A percentile compares a stretch with the other conserved stretches of the same genome.
Evolutionary conservation across 1,139 yeast genomes (phyloP).

Genomic region (Taphrina flavorubra): DNA sequence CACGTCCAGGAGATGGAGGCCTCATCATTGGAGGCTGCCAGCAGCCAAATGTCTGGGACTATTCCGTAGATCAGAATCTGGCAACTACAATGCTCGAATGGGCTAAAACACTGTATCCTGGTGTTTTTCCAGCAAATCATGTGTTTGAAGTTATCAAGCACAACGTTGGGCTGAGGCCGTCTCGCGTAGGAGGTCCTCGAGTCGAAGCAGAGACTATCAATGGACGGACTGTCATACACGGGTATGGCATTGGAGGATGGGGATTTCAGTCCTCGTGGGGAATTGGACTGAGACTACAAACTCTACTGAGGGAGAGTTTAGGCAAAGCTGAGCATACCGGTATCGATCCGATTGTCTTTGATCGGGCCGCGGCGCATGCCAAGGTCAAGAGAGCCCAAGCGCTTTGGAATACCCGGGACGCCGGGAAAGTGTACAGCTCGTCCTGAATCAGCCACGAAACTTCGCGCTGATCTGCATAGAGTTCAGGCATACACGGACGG

Average conservation of each 20-base stretch:
- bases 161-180: constrained; percentile 76
- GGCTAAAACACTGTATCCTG: constrained; percentile 60
- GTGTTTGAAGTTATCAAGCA: constrained; percentile 56
- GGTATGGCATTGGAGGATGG: constrained; percentile 78
- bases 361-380: constrained; percentile 40
- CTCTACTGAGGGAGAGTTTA: constrained; percentile 1
- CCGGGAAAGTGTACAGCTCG: constrained; percentile 12
- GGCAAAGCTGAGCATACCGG: not conserved
- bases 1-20: constrained; percentile 62
- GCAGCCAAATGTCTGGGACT: constrained; percentile 63
- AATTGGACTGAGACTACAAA: constrained; percentile 4
- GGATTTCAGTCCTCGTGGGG: constrained; percentile 62
- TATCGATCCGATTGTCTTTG: constrained; percentile 27
- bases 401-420: constrained; percentile 45
- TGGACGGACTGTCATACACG: constrained; percentile 59
- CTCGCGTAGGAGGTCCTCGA: constrained; percentile 65
- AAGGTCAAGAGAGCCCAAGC: constrained; percentile 46
- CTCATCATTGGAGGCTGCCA: constrained; percentile 68
- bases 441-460: not conserved
- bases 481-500: constrained; percentile 44
- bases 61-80: constrained; percentile 60
- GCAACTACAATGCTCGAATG: constrained; percentile 62
- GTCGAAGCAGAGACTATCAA: constrained; percentile 56
- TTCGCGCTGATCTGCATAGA: constrained; percentile 27
- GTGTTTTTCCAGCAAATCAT: constrained; percentile 49